Percentiles rank a stretch among this genome's conserved stretches.
Conservation (phyloP, 163 green algal species). For the Chloroidium sp. region DNA sequence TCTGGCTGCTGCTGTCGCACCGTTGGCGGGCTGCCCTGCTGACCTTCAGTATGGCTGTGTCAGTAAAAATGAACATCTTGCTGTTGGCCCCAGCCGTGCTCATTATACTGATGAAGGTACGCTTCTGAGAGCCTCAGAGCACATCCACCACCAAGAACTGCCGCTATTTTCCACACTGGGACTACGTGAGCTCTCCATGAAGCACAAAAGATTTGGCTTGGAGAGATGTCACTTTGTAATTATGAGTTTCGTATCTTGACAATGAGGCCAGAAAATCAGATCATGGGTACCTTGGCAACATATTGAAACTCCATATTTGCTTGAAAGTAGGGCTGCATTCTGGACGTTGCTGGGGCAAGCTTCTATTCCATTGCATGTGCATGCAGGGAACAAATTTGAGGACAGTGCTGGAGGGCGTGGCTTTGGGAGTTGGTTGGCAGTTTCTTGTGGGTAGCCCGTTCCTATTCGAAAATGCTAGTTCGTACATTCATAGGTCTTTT, state of each 20-base stretch:
- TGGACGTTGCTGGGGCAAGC: too few species aligned
- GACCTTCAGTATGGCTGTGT: constrained; percentile 60
- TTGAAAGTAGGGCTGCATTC: too few species aligned
- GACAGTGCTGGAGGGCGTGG: constrained; percentile 16
- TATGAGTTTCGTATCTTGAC: not conserved
- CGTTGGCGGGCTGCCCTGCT: constrained; percentile 26
- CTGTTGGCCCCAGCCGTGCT: constrained; percentile 68
- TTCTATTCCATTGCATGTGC: too few species aligned
- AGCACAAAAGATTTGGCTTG: not conserved
- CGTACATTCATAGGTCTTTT: constrained; percentile 67
- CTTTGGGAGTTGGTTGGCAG: constrained; percentile 42
- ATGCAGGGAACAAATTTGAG: constrained; percentile 15
- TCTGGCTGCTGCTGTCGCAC: constrained; percentile 33
- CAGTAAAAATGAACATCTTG: constrained; percentile 88
- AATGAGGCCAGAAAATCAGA: not conserved
- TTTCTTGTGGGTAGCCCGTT: constrained; percentile 53
- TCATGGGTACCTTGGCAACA: not conserved
- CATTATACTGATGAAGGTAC: constrained; percentile 55
- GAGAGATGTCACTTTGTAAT: not conserved
- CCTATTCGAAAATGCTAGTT: constrained; percentile 36
- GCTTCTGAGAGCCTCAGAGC: not conserved
- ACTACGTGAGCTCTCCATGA: not conserved
- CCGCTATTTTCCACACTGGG: not conserved
- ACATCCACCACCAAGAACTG: not conserved
- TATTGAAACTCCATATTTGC: too few species aligned